Percentiles rank a stretch among this genome's conserved stretches.
These are phyloP conservation scores for Spirogloea muscicola DNA, from an alignment of 139 green algal species.

Conservation along the genomic window DNA sequence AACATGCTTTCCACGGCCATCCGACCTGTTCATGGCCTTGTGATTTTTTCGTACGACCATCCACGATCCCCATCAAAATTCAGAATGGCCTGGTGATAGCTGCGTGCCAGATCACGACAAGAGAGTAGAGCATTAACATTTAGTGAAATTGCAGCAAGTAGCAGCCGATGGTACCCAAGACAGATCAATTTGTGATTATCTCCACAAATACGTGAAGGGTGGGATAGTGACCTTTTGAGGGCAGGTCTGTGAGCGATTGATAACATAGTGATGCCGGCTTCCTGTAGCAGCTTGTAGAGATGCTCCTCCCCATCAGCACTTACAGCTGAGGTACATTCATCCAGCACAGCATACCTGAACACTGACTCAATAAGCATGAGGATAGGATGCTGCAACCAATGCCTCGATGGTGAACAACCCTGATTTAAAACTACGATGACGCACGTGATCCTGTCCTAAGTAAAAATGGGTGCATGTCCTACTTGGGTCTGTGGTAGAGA, in stretches of 20 bases:
- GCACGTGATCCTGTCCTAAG: no score
- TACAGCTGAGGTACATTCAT: conserved; percentile 52
- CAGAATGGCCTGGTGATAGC: background rate
- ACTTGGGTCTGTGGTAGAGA: conserved; percentile 43
- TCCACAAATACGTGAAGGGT: background rate
- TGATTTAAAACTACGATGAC: no score
- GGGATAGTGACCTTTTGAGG: conserved; percentile 48
- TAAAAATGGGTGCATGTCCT: background rate
- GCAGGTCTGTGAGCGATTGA: conserved; percentile 82
- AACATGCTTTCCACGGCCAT: no score
- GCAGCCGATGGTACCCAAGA: background rate
- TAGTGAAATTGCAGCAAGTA: background rate
- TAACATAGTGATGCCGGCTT: conserved; percentile 78
- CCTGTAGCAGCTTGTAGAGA: conserved; percentile 65
- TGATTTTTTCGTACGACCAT: no score
- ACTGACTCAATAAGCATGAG: background rate
- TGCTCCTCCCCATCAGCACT: conserved; percentile 49
- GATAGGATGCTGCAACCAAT: no score
- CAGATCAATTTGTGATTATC: background rate
- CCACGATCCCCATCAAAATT: background rate
- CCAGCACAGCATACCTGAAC: conserved; percentile 39
- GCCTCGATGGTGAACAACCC: no score
- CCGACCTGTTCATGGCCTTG: no score
- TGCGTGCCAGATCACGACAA: background rate
- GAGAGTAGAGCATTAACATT: background rate